phyloP scores from a whole-genome alignment of 441 rosid genomes.

The Pelargonium citronellum region DNA sequence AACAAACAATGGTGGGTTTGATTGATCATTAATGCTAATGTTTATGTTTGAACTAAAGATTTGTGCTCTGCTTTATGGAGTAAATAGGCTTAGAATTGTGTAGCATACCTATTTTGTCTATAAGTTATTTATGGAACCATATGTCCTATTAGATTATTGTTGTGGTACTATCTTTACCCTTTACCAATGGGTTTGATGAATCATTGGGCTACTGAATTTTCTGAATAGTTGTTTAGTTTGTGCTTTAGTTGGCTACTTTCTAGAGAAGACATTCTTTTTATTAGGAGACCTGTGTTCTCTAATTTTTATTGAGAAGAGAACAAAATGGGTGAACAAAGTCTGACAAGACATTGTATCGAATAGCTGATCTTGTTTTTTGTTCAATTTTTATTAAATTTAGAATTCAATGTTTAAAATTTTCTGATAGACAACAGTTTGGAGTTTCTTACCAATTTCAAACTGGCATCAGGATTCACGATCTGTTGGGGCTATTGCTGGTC shows the following conservation, averaged over 20 bases:
- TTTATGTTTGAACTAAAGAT: too few relatives aligned
- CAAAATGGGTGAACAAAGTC: neutral
- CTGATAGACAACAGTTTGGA: neutral
- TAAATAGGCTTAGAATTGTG: too few relatives aligned
- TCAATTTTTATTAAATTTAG: neutral
- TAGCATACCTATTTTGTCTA: too few relatives aligned
- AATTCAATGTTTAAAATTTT: neutral
- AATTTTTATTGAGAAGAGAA: neutral
- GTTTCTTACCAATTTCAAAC: conserved; percentile 17
- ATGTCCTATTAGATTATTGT: neutral
- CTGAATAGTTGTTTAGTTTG: too few relatives aligned
- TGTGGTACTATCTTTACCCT: too few relatives aligned
- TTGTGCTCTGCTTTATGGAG: too few relatives aligned
- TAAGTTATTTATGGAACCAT: too few relatives aligned
- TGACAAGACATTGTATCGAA: neutral
- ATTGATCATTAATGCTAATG: too few relatives aligned
- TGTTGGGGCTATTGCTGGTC: conserved; percentile 87
- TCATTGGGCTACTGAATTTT: too few relatives aligned
- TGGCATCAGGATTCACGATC: conserved; percentile 67
- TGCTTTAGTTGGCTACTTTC: too few relatives aligned
- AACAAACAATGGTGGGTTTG: too few relatives aligned
- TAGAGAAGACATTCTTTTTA: neutral
- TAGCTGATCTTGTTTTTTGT: neutral
- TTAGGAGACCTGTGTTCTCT: neutral
- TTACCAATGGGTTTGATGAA: too few relatives aligned